phyloP scores from a whole-genome alignment of 352 stramenopile species.

The Globisporangium okanoganense region DNA sequence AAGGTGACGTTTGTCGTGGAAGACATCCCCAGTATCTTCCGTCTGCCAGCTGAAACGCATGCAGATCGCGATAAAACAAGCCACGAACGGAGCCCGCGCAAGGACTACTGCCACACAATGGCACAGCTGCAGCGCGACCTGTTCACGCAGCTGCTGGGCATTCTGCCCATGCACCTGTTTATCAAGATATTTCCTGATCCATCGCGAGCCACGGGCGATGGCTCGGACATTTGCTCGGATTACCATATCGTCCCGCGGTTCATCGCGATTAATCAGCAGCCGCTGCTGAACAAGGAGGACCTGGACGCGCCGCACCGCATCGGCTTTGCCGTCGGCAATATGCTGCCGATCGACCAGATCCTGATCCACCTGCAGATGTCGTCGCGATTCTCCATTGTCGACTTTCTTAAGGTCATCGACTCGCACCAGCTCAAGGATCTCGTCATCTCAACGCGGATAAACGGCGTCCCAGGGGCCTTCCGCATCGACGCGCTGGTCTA shows the following conservation, averaged over 20 bases:
- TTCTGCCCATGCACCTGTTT: conserved; percentile 71
- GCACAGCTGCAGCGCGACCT: conserved; percentile 71
- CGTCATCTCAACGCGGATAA: conserved; percentile 72
- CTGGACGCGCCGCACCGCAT: conserved; percentile 68
- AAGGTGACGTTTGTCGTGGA: conserved; percentile 66
- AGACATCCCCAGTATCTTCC: conserved; percentile 48
- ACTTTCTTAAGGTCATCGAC: conserved; percentile 50
- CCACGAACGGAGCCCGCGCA: conserved; percentile 22
- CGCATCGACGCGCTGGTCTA: conserved; percentile 56
- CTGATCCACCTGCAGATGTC: conserved; percentile 62
- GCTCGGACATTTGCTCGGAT: conserved; percentile 59
- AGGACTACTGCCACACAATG: conserved; percentile 48
- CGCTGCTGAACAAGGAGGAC: conserved; percentile 58
- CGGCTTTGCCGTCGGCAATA: conserved; percentile 66
- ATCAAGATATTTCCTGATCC: conserved; percentile 55
- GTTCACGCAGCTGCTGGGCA: conserved; percentile 71
- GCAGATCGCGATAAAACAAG: conserved; percentile 6
- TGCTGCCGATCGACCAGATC: conserved; percentile 62
- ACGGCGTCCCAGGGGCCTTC: conserved; percentile 52
- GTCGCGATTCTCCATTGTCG: conserved; percentile 38
- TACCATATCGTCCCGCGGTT: conserved; percentile 84
- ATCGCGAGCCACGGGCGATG: conserved; percentile 44
- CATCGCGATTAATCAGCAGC: conserved; percentile 60
- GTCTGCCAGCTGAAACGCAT: conserved; percentile 20
- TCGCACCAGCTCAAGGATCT: conserved; percentile 55